Base-by-base conservation (phyloP, 2,329 filamentous ascomycete genomes). In the Paecilomyces dactylethromorphus region DNA sequence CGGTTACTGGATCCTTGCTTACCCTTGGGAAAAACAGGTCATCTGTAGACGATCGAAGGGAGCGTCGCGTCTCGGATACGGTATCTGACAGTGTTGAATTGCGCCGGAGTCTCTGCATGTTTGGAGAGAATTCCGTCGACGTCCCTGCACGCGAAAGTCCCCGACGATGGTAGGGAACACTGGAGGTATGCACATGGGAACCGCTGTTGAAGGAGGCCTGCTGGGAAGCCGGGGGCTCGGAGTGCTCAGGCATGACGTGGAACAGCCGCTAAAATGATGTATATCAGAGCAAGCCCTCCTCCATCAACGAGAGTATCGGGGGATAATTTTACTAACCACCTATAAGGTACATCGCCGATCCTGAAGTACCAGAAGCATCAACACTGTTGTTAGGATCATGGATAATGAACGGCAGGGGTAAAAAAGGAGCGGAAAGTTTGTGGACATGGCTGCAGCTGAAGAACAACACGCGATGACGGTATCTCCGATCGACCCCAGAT, bases 31-130 rank as follows among this genome's bases (percentile, higher is more conserved):
- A 78, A 7, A 93, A 77, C 26, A 94, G 78, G 64, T 90, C 86
- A 66, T 90, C 87, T 0, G 87, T 88, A 21, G 88, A 89, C 1
- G 84, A 84, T 53, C 82, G 82, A 52, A 88, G 77, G 2, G 83
- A 84, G 60, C 81, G 81, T 64, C 84, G 84, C 49, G 86, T 86
- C 72, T 90, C 88, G 58, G 81, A 85, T 13, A 91, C 69, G 63
- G 89, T 87, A 67, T 92, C 89, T 29, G 91, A 94, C 62, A 95
- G 84, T 54, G 86, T 86, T 35, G 91, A 94, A 76, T 88, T 90
- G 62, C 90, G 84, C 57, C 90, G 84, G 29, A 84, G 82, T 55
- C 71, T 69, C 26, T 71, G 68, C 51, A 68, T 64, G 49, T 60
- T 68, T 35, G 63, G 39, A 15, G 65, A 61, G 1, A 64, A 63